Base-by-base conservation (phyloP, 2,329 filamentous ascomycete species). In the Hymenoscyphus albidus region DNA sequence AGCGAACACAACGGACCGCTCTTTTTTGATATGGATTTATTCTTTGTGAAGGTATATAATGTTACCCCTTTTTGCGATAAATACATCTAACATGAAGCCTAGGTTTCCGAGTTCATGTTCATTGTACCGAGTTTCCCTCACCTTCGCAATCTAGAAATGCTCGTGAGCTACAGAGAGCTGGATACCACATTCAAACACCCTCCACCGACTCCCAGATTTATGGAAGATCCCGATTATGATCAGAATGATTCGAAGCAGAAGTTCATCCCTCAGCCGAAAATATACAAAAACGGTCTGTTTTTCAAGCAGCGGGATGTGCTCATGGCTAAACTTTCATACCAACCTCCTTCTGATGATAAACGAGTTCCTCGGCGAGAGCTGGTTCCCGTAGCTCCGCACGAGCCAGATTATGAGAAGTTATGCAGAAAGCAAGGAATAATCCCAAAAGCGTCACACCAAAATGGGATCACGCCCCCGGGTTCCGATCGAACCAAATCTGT, bases 81-180 rank as follows among this genome's bases (percentile, higher is more conserved):
- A 63, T 18, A 68, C 74, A 9, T 44, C 58, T 35, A n/a, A 74
- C 65, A 67, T 70, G 22, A 71, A 42, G 12, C 54, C 1, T 68
- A 88, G 85, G 78, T 85, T 62, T 86, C 85, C 38, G 87, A 89
- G 69, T 80, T 89, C 64, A 81, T 89, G 77, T 83, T 79, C 67
- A 81, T 83, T 54, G 77, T 88, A 12, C 81, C 85, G 5, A 83
- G 77, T 62, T 80, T 85, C 63, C 81, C 85, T 38, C 86, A 89
- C 71, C 79, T 89, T 22, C 81, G 80, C 61, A 78, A 82, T 64
- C 70, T 88, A 61, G 80, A 80, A 69, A 78, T 89, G 60, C 78
- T 80, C 9, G 81, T 89, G 59, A 80, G 82, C 59, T 89, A 89
- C 70, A 80, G 82, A 59, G 87, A 89, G 62, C 66, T 75, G 48